These are phyloP conservation scores for Helotiales sp. DNA, from an alignment of 2,329 filamentous ascomycete species.

Conservation along the genomic window DNA sequence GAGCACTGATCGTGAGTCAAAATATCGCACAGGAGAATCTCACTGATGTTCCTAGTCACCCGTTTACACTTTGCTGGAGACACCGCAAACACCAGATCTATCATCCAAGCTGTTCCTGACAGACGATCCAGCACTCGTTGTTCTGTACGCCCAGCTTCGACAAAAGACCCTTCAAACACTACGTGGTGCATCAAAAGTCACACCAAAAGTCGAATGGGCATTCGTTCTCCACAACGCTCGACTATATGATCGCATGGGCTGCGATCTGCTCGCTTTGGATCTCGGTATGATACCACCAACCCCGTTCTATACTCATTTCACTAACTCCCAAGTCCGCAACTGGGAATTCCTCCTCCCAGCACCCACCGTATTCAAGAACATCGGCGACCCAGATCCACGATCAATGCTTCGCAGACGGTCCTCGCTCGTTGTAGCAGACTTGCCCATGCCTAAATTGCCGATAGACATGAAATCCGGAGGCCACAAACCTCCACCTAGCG, in stretches of 20 bases:
- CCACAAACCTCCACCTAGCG: constrained; percentile 68
- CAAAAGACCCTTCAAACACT: constrained; percentile 83
- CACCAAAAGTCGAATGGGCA: constrained; percentile 80
- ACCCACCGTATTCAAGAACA: constrained; percentile 50
- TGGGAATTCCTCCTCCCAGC: constrained; percentile 77
- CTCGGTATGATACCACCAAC: constrained; percentile 60
- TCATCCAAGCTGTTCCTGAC: constrained; percentile 81
- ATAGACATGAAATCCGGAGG: constrained; percentile 51
- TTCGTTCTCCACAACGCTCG: constrained; percentile 87
- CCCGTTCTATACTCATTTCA: neutral
- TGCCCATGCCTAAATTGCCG: constrained; percentile 54
- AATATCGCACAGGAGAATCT: neutral
- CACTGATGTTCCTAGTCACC: constrained; percentile 63
- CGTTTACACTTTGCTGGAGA: constrained; percentile 74
- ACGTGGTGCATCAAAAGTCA: constrained; percentile 81
- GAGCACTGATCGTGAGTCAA: constrained; percentile 73
- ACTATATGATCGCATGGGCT: constrained; percentile 89
- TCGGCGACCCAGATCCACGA: constrained; percentile 46
- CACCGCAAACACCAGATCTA: constrained; percentile 69
- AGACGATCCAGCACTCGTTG: constrained; percentile 87
- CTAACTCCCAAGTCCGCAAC: constrained; percentile 62
- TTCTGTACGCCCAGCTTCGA: constrained; percentile 85
- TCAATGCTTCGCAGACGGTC: constrained; percentile 73
- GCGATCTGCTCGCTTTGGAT: constrained; percentile 86
- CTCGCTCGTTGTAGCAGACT: constrained; percentile 80